Evolutionary conservation across 495 filamentous ascomycete genomes (phyloP).

Genomic region (Aspergillus conjunctus): DNA sequence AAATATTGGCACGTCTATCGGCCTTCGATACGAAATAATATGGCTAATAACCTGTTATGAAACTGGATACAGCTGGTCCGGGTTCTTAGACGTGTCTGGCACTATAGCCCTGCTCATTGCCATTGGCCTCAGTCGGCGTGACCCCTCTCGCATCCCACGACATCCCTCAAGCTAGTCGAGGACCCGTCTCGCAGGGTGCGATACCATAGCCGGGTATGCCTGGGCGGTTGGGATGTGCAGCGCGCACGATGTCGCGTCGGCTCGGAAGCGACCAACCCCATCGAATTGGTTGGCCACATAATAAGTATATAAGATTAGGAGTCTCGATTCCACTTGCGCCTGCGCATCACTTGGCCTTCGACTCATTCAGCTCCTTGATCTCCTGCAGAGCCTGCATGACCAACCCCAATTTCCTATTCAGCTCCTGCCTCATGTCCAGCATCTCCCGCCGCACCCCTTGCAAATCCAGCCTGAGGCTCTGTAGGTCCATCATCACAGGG

Average conservation of each 20-base stretch:
- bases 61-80: no score
- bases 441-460: constrained; percentile 9
- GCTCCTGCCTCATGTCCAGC: constrained; percentile 3
- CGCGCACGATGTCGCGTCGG: background rate
- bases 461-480: constrained; percentile 14
- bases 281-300: background rate
- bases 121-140: no score
- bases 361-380: background rate
- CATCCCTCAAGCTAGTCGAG: no score
- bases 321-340: background rate
- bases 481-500: constrained; percentile 14
- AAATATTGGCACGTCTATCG: no score
- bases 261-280: background rate
- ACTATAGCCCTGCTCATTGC: no score
- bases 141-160: no score
- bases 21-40: no score
- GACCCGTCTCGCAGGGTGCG: no score
- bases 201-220: no score
- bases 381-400: constrained; percentile 10
- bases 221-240: background rate
- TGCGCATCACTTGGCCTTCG: constrained; percentile 3
- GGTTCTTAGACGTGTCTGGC: no score
- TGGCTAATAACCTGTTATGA: no score
- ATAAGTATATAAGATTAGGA: background rate
- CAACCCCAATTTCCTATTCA: constrained; percentile 12